phyloP scores from a whole-genome alignment of 768 basidiomycete species.

The Nidularia pulvinata region DNA sequence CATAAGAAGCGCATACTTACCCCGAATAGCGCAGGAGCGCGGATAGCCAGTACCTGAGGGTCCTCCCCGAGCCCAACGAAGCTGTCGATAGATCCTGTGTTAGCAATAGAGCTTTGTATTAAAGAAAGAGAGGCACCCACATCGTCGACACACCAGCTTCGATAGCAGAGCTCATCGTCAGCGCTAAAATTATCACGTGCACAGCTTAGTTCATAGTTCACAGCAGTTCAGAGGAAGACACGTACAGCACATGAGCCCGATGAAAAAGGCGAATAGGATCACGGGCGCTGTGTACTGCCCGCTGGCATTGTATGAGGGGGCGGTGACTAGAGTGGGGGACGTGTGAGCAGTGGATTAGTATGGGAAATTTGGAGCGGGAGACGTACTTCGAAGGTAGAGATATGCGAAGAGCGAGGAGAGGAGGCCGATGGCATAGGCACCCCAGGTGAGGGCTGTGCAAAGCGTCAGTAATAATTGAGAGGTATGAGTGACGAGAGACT shows the following conservation, averaged over 20 bases:
- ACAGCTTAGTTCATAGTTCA: no score
- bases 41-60: conserved; percentile 70
- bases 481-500: conserved; percentile 15
- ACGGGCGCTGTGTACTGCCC: conserved; percentile 82
- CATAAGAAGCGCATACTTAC: conserved; percentile 29
- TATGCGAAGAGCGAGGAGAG: conserved; percentile 76
- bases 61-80: conserved; percentile 89
- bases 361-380: neutral
- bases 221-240: conserved; percentile 6
- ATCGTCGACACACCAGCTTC: conserved; percentile 91
- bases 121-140: conserved; percentile 29
- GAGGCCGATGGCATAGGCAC: conserved; percentile 78
- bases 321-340: conserved; percentile 46
- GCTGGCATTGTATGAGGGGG: conserved; percentile 69
- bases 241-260: conserved; percentile 74
- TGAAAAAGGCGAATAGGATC: conserved; percentile 78
- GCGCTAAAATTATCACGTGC: conserved; percentile 30
- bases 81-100: conserved; percentile 23
- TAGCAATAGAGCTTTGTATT: neutral
- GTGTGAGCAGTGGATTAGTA: neutral
- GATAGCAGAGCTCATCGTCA: conserved; percentile 72
- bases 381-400: conserved; percentile 71
- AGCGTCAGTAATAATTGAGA: neutral
- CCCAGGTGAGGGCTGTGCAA: conserved; percentile 66
- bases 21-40: conserved; percentile 71